Base-by-base conservation (phyloP, 768 basidiomycete species). In the Crucibulum laeve region DNA sequence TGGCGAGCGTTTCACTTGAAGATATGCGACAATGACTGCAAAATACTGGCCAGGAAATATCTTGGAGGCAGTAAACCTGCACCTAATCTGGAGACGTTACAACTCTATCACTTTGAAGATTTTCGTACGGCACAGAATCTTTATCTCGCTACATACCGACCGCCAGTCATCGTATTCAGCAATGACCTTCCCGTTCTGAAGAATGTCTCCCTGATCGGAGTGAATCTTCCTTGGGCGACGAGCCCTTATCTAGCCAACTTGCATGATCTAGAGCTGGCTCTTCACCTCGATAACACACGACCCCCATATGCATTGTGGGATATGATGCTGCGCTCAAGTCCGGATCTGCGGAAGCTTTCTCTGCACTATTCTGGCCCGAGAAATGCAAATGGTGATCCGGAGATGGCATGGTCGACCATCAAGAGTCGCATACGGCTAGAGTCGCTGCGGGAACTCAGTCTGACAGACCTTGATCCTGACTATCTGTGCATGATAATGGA, bases 71-170 rank as follows among this genome's bases (percentile, higher is more conserved):
- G 79, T 49, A 76, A 74, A 1, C 64, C 73, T 25, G 80, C 77
- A 0, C 76, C 74, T n/a, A 57, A 62, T 38, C 72, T 84, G 38
- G 72, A 77, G 56, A 76, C 76, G 3, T 70, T 82, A 24, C 77
- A 80, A 59, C 65, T 84, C 3, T 84, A 81, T 56, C 82, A 84
- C 55, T 79, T 82, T 50, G 75, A 82, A 53, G 70, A 80, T 53
- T 84, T 73, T 55, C 55, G 64, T 17, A 73, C 65, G 11, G 56
- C 73, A 0, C 70, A 78, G 45, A 69, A 75, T 36, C 69, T 84
- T 8, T 74, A 70, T 51, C 56, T 71, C 38, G 76, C 77, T 8
- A 82, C 79, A n/a, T 71, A 77, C 50, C 65, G 74, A 10, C 71
- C 76, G 3, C 80, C 82, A 6, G 80, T 82, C 5, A 61, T 70